phyloP scores from a whole-genome alignment of 2,329 filamentous ascomycete genomes.

The Neofusicoccum laricinum region DNA sequence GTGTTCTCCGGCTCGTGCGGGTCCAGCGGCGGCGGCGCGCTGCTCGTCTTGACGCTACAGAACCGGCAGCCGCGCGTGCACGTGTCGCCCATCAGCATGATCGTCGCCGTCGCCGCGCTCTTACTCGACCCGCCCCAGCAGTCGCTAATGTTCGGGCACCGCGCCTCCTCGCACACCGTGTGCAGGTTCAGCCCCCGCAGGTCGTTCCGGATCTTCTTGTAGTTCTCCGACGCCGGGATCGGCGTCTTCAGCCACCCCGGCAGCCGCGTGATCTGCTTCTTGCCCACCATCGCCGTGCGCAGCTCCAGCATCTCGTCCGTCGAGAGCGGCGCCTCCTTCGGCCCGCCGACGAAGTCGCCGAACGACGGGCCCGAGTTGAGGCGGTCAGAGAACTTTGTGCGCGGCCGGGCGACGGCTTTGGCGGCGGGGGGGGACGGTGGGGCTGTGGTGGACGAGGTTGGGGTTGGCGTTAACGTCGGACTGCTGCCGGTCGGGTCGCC shows the following conservation, averaged over 20 bases:
- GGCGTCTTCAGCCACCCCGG: slow-evolving; percentile 96
- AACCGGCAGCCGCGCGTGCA: slow-evolving; percentile 96
- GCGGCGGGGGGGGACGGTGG: slow-evolving; percentile 26
- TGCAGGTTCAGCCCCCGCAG: slow-evolving; percentile 84
- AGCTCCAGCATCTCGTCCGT: slow-evolving; percentile 57
- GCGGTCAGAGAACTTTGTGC: slow-evolving; percentile 60
- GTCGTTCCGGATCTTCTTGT: slow-evolving; percentile 93
- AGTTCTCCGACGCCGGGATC: slow-evolving; percentile 82
- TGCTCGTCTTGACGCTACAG: slow-evolving; percentile 91
- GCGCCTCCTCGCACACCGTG: slow-evolving; percentile 96
- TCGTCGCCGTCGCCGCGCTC: slow-evolving; percentile 88
- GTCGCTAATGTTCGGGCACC: slow-evolving; percentile 95
- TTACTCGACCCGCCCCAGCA: slow-evolving; percentile 95
- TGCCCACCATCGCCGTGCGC: slow-evolving; percentile 61
- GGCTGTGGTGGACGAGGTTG: background rate
- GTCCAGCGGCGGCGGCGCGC: slow-evolving; percentile 75
- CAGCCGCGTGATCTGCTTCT: slow-evolving; percentile 69
- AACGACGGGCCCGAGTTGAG: slow-evolving; percentile 65
- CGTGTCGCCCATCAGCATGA: slow-evolving; percentile 99
- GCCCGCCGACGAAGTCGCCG: slow-evolving; percentile 55
- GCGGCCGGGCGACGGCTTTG: slow-evolving; percentile 31
- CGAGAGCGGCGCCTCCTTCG: slow-evolving; percentile 36
- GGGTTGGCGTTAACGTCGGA: background rate
- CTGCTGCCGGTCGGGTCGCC: background rate
- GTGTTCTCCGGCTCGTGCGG: slow-evolving; percentile 96